Conservation (phyloP, 2,329 filamentous ascomycete species). For the Pyricularia sp. region DNA sequence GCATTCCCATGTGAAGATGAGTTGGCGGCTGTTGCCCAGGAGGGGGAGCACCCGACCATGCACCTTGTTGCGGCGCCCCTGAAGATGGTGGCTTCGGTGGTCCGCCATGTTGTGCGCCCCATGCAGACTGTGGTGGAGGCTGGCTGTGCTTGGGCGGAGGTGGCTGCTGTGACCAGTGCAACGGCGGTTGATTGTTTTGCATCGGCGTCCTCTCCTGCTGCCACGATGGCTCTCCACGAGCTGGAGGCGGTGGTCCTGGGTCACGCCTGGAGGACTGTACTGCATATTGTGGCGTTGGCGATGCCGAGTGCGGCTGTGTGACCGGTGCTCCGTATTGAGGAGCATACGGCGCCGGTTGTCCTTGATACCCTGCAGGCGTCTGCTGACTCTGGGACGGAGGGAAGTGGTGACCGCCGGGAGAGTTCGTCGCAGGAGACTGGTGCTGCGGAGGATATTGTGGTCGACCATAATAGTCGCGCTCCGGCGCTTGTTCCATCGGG, state of each 20-base stretch:
- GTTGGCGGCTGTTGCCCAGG: slow-evolving; percentile 14
- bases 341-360: slow-evolving; percentile 20
- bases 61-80: slow-evolving; percentile 14
- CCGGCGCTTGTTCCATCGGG: slow-evolving; percentile 26
- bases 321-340: slow-evolving; percentile 35
- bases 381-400: slow-evolving; percentile 8
- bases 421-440: slow-evolving; percentile 19
- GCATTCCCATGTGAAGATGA: slow-evolving; percentile 8
- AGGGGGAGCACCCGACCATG: slow-evolving; percentile 6
- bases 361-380: slow-evolving; percentile 15
- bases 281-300: slow-evolving; percentile 46
- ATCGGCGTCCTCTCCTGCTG: slow-evolving; percentile 15
- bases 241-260: slow-evolving; percentile 16
- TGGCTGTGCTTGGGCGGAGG: slow-evolving; percentile 24
- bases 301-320: slow-evolving; percentile 31
- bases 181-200: slow-evolving; percentile 12
- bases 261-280: slow-evolving; percentile 39
- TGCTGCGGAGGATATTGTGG: slow-evolving; percentile 23
- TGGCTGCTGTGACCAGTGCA: slow-evolving; percentile 18
- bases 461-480: slow-evolving; percentile 38
- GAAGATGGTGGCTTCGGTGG: slow-evolving; percentile 25
- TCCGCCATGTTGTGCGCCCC: slow-evolving; percentile 26
- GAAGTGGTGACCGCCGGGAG: slow-evolving; percentile 16
- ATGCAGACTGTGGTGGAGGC: slow-evolving; percentile 24
- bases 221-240: slow-evolving; percentile 27